Evolutionary conservation across 2,329 filamentous ascomycete species (phyloP).

Genomic region (Arachnopeziza araneosa): DNA sequence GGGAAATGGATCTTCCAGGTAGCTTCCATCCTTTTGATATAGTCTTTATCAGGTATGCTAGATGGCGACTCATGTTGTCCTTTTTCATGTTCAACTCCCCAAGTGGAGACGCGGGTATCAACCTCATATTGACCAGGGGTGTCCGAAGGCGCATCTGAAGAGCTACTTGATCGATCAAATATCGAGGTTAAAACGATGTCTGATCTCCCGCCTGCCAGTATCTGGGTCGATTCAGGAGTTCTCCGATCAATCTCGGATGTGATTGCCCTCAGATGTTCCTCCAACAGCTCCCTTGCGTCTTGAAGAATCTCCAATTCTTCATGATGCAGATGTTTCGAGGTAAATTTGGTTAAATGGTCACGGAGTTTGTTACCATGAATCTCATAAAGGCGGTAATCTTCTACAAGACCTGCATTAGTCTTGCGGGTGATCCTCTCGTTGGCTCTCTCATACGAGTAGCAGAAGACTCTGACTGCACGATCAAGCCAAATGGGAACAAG

Average conservation of each 20-base stretch:
- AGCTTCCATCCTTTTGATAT: slow-evolving; percentile 9
- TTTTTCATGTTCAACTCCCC: slow-evolving; percentile 21
- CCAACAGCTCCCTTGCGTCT: slow-evolving; percentile 32
- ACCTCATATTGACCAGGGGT: slow-evolving; percentile 31
- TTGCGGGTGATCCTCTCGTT: slow-evolving; percentile 38
- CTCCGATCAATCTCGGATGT: slow-evolving; percentile 39
- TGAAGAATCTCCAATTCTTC: slow-evolving; percentile 20
- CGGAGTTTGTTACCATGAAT: slow-evolving; percentile 46
- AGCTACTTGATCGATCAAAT: slow-evolving; percentile 45
- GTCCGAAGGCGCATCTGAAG: slow-evolving; percentile 43
- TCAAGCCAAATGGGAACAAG: slow-evolving; percentile 44
- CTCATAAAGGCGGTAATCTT: slow-evolving; percentile 47
- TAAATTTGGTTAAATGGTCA: slow-evolving; percentile 37
- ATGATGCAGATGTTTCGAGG: slow-evolving; percentile 29
- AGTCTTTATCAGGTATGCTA: slow-evolving; percentile 16
- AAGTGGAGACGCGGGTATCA: slow-evolving; percentile 24
- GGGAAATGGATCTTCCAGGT: slow-evolving; percentile 12
- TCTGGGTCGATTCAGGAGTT: slow-evolving; percentile 36
- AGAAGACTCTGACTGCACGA: slow-evolving; percentile 43
- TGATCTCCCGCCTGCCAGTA: slow-evolving; percentile 33
- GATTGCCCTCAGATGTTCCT: slow-evolving; percentile 34
- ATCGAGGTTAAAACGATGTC: slow-evolving; percentile 38
- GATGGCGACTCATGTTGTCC: slow-evolving; percentile 24
- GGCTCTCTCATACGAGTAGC: slow-evolving; percentile 43
- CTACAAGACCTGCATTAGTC: slow-evolving; percentile 39